phyloP scores from a whole-genome alignment of 225 moss, liverwort and hornwort species.

The Neckera pumila region DNA sequence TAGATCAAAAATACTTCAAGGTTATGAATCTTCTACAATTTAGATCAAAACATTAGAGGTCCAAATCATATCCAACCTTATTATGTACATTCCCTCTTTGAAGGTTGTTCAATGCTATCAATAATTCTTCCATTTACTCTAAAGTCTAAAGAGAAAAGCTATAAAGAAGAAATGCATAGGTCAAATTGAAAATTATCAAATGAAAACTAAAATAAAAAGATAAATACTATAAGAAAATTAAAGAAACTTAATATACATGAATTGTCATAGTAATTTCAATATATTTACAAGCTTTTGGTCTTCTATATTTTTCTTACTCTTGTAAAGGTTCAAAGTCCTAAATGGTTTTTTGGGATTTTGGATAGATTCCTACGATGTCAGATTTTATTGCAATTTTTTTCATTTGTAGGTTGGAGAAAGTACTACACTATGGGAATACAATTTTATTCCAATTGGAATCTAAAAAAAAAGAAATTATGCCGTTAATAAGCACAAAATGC shows the following conservation, averaged over 20 bases:
- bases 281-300: background rate
- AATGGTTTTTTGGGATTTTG: background rate
- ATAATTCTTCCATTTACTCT: fast-evolving
- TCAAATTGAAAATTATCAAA: background rate
- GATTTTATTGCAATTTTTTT: background rate
- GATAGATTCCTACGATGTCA: background rate
- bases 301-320: background rate
- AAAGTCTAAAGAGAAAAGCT: background rate
- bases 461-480: background rate
- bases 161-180: background rate
- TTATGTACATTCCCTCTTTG: background rate
- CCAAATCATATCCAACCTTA: background rate
- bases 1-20: background rate
- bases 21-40: background rate
- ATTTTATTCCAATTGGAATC: background rate
- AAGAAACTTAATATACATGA: background rate
- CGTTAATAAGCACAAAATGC: background rate
- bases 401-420: background rate
- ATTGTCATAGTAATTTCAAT: background rate
- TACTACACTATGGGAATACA: background rate
- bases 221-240: background rate
- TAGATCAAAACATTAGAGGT: background rate
- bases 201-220: background rate
- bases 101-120: background rate
- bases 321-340: background rate